These are phyloP conservation scores for Blepharisma stoltei DNA, from an alignment of 73 alveolate species.

Conservation along the genomic window DNA sequence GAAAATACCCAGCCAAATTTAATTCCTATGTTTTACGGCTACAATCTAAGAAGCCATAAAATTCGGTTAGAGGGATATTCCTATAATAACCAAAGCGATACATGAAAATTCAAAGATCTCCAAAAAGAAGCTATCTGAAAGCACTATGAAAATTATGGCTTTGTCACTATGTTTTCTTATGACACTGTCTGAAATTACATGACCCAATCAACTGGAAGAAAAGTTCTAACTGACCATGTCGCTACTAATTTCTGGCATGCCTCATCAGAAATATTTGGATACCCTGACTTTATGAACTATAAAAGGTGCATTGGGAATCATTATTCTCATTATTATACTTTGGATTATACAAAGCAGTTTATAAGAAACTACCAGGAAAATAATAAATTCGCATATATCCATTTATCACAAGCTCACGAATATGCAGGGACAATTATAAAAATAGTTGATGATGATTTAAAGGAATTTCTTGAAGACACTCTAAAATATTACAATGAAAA, in stretches of 20 bases:
- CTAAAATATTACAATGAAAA: not conserved
- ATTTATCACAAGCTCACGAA: conserved; percentile 20
- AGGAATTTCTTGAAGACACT: not conserved
- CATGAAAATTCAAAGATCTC: not conserved
- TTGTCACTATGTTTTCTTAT: conserved; percentile 21
- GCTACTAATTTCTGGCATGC: conserved; percentile 14
- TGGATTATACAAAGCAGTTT: not conserved
- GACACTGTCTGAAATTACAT: not conserved
- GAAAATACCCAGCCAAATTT: conserved; percentile 21
- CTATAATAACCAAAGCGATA: not conserved
- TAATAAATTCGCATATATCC: conserved; percentile 1
- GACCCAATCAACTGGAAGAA: conserved; percentile 12
- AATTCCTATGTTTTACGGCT: conserved; percentile 9
- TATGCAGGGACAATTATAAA: conserved; percentile 12
- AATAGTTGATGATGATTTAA: conserved; percentile 10
- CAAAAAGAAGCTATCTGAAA: conserved; percentile 16
- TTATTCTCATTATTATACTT: conserved; percentile 11
- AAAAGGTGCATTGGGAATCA: conserved; percentile 18
- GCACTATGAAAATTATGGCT: conserved; percentile 6
- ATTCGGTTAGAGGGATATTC: not conserved
- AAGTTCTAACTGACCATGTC: conserved; percentile 1
- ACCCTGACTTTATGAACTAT: not conserved
- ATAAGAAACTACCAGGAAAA: not conserved
- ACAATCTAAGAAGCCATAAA: not conserved
- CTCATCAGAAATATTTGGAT: conserved; percentile 4